Evolutionary conservation across 129 eudicot genomes (phyloP).

Genomic region (Pittosporum tobira): DNA sequence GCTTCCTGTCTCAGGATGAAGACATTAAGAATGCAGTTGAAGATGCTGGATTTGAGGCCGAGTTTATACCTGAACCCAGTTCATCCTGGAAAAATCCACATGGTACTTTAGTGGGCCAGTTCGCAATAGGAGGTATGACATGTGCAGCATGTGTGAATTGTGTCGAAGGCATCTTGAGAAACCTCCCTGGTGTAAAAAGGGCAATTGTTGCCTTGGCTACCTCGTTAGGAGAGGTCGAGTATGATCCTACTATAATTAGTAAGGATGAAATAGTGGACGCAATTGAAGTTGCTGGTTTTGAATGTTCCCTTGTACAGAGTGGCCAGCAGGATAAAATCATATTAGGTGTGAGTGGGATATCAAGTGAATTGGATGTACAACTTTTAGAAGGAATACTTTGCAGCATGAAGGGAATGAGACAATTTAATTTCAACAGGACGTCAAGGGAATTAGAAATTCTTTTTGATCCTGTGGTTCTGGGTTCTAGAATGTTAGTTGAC

Average conservation of each 20-base stretch:
- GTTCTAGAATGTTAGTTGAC: constrained; percentile 74
- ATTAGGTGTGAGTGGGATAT: constrained; percentile 55
- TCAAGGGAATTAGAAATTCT: constrained; percentile 60
- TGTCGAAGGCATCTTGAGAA: constrained; percentile 81
- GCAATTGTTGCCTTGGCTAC: constrained; percentile 85
- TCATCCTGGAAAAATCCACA: constrained; percentile 27
- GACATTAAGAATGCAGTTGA: constrained; percentile 87
- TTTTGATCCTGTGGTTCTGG: constrained; percentile 77
- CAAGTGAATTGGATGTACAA: constrained; percentile 55
- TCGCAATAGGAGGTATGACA: constrained; percentile 96
- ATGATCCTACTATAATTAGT: constrained; percentile 58
- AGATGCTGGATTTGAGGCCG: constrained; percentile 99
- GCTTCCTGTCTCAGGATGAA: constrained; percentile 57
- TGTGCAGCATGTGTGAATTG: constrained; percentile 97
- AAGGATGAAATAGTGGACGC: constrained; percentile 78
- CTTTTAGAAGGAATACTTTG: constrained; percentile 62
- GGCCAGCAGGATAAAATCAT: constrained; percentile 74
- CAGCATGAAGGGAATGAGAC: constrained; percentile 68
- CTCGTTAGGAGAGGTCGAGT: constrained; percentile 93
- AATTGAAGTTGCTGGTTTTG: constrained; percentile 99
- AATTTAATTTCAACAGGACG: constrained; percentile 43
- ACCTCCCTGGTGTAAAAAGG: constrained; percentile 76
- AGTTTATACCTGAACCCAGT: constrained; percentile 52
- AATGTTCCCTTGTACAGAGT: constrained; percentile 90
- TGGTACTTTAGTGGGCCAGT: constrained; percentile 66